A percentile compares a stretch with the other conserved stretches of the same genome.
phyloP scores from a whole-genome alignment of 1,284 basidiomycete genomes.

The Sporisorium exsertum region DNA sequence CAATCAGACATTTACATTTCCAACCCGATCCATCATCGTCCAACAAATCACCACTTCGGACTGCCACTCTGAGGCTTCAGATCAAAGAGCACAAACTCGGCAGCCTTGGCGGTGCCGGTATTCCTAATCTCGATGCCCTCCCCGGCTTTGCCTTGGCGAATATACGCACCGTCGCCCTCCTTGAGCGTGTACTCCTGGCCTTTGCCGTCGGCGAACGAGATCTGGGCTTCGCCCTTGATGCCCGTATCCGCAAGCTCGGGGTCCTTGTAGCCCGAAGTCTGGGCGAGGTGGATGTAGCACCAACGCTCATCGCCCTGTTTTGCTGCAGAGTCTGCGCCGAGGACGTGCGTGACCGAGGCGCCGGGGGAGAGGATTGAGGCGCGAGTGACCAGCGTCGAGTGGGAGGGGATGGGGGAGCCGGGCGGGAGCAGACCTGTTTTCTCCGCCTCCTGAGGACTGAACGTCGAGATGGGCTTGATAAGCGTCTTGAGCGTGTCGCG shows the following conservation, averaged over 20 bases:
- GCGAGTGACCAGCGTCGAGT: slow-evolving; percentile 49
- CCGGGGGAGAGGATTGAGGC: slow-evolving; percentile 43
- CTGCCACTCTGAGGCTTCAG: slow-evolving; percentile 9
- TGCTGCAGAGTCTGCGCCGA: slow-evolving; percentile 46
- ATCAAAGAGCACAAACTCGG: slow-evolving; percentile 51
- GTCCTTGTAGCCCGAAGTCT: slow-evolving; percentile 49
- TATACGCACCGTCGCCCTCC: slow-evolving; percentile 54
- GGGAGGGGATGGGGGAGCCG: slow-evolving; percentile 50
- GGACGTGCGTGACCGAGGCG: slow-evolving; percentile 31
- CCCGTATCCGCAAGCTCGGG: slow-evolving; percentile 69
- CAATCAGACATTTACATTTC: slow-evolving; percentile 1
- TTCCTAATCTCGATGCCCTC: slow-evolving; percentile 31
- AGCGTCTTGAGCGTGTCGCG: slow-evolving; percentile 50
- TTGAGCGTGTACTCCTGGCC: slow-evolving; percentile 70
- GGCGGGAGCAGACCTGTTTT: slow-evolving; percentile 39
- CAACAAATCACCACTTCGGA: neutral
- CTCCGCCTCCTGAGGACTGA: slow-evolving; percentile 21
- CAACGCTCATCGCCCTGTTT: slow-evolving; percentile 40
- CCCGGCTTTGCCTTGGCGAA: slow-evolving; percentile 36
- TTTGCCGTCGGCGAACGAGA: slow-evolving; percentile 72
- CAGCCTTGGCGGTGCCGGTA: slow-evolving; percentile 15
- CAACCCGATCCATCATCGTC: slow-evolving; percentile 1
- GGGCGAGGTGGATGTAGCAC: slow-evolving; percentile 60
- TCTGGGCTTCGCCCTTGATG: slow-evolving; percentile 66
- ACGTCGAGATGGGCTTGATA: slow-evolving; percentile 47